Conservation (phyloP, 2,329 filamentous ascomycete species). For the Trichoderma atroviride region DNA sequence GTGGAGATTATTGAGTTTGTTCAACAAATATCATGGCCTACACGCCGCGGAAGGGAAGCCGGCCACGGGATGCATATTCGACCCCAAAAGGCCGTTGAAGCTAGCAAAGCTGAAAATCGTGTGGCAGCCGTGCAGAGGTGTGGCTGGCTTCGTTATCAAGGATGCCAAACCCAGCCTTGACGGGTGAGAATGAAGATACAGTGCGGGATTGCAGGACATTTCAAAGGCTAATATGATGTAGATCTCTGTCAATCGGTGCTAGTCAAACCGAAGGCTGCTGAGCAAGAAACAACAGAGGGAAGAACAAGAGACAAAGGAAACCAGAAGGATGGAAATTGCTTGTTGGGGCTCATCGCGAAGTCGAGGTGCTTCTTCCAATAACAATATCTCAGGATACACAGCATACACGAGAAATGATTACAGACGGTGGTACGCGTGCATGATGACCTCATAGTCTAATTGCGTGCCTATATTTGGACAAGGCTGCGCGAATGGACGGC, state of each 20-base stretch:
- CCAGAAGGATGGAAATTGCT: not conserved
- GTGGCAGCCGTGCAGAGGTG: conserved; percentile 6
- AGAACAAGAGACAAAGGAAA: not conserved
- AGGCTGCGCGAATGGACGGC: conserved; percentile 1
- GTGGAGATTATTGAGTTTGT: not conserved
- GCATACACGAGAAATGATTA: conserved; percentile 15
- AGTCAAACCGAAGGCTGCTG: not conserved
- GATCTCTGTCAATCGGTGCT: not conserved
- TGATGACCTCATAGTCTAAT: conserved; percentile 17
- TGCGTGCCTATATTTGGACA: conserved; percentile 23
- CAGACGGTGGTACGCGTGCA: conserved; percentile 1
- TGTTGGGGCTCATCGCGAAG: not conserved
- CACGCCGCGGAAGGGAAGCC: conserved; percentile 11
- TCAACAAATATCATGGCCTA: not conserved
- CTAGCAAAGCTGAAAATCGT: conserved; percentile 14
- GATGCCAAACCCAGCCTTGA: conserved; percentile 6
- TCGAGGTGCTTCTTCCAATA: not conserved
- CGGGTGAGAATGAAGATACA: not conserved
- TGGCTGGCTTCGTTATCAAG: conserved; percentile 16
- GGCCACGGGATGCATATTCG: not conserved
- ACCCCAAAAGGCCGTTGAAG: conserved; percentile 6
- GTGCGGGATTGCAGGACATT: not conserved
- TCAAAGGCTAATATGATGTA: not conserved
- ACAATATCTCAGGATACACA: no score
- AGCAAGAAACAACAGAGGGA: not conserved